A percentile compares a stretch with the other conserved stretches of the same genome.
Evolutionary conservation across 2,329 filamentous ascomycete genomes (phyloP).

Genomic region (Colletotrichum sp.): DNA sequence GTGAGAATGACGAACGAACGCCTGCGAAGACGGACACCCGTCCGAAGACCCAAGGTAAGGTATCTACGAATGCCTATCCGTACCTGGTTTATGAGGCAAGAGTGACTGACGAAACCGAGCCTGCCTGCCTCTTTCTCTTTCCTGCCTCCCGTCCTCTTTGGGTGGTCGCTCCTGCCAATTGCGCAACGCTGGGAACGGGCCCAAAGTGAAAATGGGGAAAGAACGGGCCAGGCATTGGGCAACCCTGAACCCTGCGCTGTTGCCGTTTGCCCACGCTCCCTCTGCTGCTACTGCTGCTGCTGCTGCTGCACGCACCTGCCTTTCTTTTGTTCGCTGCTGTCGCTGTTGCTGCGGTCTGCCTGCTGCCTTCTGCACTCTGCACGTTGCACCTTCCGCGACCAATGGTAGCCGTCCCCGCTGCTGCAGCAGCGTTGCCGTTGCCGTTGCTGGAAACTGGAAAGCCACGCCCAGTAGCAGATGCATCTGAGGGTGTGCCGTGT

Average conservation of each 20-base stretch:
- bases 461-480: not conserved
- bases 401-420: not conserved
- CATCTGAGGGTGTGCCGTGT: not conserved
- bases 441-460: not conserved
- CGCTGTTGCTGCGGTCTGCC: not conserved
- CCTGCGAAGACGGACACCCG: not conserved
- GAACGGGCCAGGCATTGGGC: not conserved
- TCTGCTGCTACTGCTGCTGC: not conserved
- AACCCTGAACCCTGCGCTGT: conserved; percentile 6
- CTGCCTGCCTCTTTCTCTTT: not conserved
- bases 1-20: not conserved
- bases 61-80: not conserved
- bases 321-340: not conserved
- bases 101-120: not conserved
- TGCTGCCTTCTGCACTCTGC: not conserved
- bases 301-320: not conserved
- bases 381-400: not conserved
- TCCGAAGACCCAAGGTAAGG: not conserved
- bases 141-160: not conserved
- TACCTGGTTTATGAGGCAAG: not conserved
- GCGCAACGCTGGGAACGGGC: not conserved
- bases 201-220: not conserved
- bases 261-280: not conserved
- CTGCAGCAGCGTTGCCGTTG: not conserved
- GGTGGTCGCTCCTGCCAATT: not conserved